Evolutionary conservation across 2,329 filamentous ascomycete species (phyloP), one percentile per base, ranked within the genome.

Genomic region (Ceratocystis alfenasii): DNA sequence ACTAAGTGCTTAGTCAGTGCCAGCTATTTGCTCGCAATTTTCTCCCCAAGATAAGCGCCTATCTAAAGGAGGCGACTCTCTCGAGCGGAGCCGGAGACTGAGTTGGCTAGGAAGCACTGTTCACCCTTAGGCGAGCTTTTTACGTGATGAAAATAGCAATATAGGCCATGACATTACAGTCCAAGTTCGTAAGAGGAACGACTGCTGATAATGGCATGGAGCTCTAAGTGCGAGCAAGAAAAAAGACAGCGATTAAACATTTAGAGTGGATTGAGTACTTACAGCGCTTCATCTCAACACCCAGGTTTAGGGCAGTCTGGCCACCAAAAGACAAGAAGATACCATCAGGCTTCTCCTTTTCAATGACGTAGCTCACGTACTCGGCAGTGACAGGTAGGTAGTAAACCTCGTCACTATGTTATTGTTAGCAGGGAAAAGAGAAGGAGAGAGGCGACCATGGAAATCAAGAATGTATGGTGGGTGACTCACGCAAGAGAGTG

Each of bases 251-350:
- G 41, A 36, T 12, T 25, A 15, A 36, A 15, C 25, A 30, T 22
- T 57, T 15, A 12, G 7, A 20, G 30, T n/a, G n/a, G n/a, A 25
- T 20, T 46, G 28, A 10, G 53, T 48, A 68, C 67, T 68, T 62
- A 68, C 67, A 89, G 75, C 90, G 89, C 80, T 99, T 87, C 91
- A 97, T 95, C 80, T 95, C 85, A 69, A 99, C 93, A 80, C 94
- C 94, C 71, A 97, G 79, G 79, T 97, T 97, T 74, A 99, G 84
- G 71, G 89, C 94, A 45, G 94, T 99, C 81, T 99, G 94, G 64
- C 94, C 94, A 78, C 94, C 94, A 72, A 97, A 99, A 63, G 91
- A 94, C 72, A 97, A 83, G 79, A 97, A 94, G 76, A 99, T 95
- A 72, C 93, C 94, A 80, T 99, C 94, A 53, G 94, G 94, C 75